Percentiles rank a stretch among this genome's conserved stretches.
Conservation (phyloP, 2,329 filamentous ascomycete genomes). For the Aspergillus fumigatiaffinis region DNA sequence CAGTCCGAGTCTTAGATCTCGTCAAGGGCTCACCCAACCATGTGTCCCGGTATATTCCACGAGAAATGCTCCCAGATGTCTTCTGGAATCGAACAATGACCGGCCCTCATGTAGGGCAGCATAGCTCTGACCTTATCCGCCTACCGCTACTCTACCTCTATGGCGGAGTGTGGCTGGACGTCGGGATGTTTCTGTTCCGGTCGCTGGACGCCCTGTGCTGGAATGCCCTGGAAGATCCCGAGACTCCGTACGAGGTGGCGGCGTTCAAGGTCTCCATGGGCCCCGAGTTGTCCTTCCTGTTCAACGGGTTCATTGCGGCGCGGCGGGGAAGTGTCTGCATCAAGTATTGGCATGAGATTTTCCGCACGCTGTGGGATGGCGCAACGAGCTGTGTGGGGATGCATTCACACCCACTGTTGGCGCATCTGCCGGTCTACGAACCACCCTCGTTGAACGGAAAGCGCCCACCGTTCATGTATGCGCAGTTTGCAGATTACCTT, state of each 20-base stretch:
- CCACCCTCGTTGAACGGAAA: not conserved
- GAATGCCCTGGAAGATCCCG: not conserved
- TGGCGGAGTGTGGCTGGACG: slow-evolving; percentile 28
- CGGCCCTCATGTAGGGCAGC: slow-evolving; percentile 9
- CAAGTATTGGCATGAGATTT: not conserved
- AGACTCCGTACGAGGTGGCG: not conserved
- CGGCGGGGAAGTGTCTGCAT: not conserved
- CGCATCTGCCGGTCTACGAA: not conserved
- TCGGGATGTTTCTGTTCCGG: slow-evolving; percentile 9
- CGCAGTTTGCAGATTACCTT: not conserved
- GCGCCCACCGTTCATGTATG: not conserved
- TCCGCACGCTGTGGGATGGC: not conserved
- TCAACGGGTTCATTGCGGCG: not conserved
- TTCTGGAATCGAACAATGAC: slow-evolving; percentile 12
- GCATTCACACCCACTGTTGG: not conserved
- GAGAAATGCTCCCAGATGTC: slow-evolving; percentile 5
- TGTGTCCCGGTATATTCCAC: slow-evolving; percentile 10
- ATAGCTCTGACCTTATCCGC: slow-evolving; percentile 14
- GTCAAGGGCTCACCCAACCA: slow-evolving; percentile 36
- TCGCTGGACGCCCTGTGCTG: not conserved
- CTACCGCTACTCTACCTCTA: slow-evolving; percentile 37
- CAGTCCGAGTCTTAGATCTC: slow-evolving; percentile 39
- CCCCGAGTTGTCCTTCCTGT: not conserved
- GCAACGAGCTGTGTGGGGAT: not conserved
- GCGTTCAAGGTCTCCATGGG: not conserved